Conservation (phyloP, 2,329 filamentous ascomycete species). For the Ceratocystis cacaofunesta region DNA sequence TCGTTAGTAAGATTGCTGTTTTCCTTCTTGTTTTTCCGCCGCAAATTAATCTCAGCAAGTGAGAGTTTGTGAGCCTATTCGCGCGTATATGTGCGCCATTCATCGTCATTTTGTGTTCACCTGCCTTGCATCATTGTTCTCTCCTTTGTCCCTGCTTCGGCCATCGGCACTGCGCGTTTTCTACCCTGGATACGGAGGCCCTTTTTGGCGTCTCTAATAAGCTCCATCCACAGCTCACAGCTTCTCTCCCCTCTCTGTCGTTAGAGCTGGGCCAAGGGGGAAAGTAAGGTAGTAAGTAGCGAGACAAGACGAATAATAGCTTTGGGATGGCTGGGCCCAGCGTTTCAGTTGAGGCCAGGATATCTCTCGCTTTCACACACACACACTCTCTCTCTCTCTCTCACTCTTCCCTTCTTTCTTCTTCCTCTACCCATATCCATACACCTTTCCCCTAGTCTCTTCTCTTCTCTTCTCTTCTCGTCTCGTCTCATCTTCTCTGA, state of each 20-base stretch:
- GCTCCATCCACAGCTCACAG: no score
- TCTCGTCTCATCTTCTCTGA: no score
- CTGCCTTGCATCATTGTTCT: no score
- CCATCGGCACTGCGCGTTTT: not conserved
- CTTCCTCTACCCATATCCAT: not conserved
- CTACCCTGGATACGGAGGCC: not conserved
- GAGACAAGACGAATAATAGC: not conserved
- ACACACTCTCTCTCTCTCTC: not conserved
- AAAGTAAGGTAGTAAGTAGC: not conserved
- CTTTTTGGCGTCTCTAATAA: no score
- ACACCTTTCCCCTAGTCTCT: not conserved
- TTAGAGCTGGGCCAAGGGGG: not conserved
- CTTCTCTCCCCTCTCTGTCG: not conserved
- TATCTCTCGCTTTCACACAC: not conserved
- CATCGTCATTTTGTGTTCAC: no score
- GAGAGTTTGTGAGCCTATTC: no score
- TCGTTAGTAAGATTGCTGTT: no score
- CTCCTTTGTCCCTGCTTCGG: no score
- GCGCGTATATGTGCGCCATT: no score
- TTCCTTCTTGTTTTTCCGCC: no score
- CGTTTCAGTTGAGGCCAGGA: not conserved
- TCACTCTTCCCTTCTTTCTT: not conserved
- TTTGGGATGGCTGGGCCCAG: not conserved
- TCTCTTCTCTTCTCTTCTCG: no score
- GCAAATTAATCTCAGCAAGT: no score